These are phyloP conservation scores for Aspergillus coremiiformis DNA, from an alignment of 495 filamentous ascomycete species.

Conservation along the genomic window DNA sequence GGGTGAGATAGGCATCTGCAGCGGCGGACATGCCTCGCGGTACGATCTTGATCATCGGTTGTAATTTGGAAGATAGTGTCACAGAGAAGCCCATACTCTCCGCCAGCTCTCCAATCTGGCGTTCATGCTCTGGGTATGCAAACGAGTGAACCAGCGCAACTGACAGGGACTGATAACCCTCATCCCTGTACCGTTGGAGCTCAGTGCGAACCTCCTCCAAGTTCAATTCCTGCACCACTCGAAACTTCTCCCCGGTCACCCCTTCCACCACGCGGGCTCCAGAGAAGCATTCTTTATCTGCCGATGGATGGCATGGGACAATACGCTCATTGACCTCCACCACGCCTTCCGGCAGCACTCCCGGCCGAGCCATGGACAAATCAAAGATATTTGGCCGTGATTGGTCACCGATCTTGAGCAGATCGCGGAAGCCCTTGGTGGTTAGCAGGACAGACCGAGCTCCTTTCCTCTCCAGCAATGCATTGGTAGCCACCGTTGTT, in stretches of 20 bases:
- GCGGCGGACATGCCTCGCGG: constrained; percentile 87
- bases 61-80: constrained; percentile 53
- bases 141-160: constrained; percentile 50
- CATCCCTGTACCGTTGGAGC: constrained; percentile 34
- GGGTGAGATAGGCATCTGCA: constrained; percentile 93
- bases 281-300: constrained; percentile 59
- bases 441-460: constrained; percentile 87
- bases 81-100: constrained; percentile 44
- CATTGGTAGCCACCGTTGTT: constrained; percentile 84
- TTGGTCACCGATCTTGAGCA: constrained; percentile 82
- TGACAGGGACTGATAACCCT: constrained; percentile 44
- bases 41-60: constrained; percentile 79
- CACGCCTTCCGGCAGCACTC: constrained; percentile 67
- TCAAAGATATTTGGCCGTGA: constrained; percentile 80
- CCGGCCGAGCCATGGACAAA: constrained; percentile 69
- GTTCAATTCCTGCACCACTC: constrained; percentile 39
- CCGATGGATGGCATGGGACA: constrained; percentile 30
- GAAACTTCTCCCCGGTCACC: constrained; percentile 45
- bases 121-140: constrained; percentile 49
- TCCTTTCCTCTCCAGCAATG: constrained; percentile 89
- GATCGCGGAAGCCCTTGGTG: constrained; percentile 89
- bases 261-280: constrained; percentile 36
- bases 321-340: constrained; percentile 78
- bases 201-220: constrained; percentile 34
- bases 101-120: constrained; percentile 41